phyloP scores from a whole-genome alignment of 2,329 filamentous ascomycete species.

The Clonostachys rosea region DNA sequence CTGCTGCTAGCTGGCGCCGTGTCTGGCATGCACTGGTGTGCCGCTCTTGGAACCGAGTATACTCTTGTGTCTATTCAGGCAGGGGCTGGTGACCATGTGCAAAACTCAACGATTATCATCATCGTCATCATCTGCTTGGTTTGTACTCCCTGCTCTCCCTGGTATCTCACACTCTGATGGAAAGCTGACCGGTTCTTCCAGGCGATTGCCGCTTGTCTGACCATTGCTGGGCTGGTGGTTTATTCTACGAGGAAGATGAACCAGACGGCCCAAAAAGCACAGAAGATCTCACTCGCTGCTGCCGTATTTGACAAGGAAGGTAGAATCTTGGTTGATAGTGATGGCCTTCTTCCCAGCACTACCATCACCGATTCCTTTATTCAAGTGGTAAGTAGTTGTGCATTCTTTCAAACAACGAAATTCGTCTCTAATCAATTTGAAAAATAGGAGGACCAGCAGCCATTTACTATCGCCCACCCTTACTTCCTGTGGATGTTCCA shows the following conservation, averaged over 20 bases:
- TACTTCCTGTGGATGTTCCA: slow-evolving; percentile 87
- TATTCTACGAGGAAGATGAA: slow-evolving; percentile 47
- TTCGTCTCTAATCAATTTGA: too few species aligned
- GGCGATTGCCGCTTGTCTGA: slow-evolving; percentile 57
- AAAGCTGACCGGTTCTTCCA: slow-evolving; percentile 14
- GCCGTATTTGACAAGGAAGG: slow-evolving; percentile 65
- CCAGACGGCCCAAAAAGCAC: slow-evolving; percentile 52
- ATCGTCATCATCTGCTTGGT: slow-evolving; percentile 71
- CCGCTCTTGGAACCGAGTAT: slow-evolving; percentile 67
- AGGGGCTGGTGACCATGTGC: slow-evolving; percentile 34
- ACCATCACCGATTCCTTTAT: slow-evolving; percentile 78
- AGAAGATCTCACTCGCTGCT: slow-evolving; percentile 54
- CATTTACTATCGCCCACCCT: slow-evolving; percentile 71
- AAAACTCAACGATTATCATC: slow-evolving; percentile 54
- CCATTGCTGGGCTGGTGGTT: slow-evolving; percentile 51
- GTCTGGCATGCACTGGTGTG: slow-evolving; percentile 86
- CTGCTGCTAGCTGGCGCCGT: slow-evolving; percentile 68
- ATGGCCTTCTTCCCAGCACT: slow-evolving; percentile 64
- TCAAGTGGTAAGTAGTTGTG: slow-evolving; percentile 25
- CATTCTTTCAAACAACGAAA: too few species aligned
- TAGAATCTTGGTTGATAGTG: slow-evolving; percentile 63
- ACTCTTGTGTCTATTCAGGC: slow-evolving; percentile 38
- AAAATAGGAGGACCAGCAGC: slow-evolving; percentile 49
- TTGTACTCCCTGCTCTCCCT: slow-evolving; percentile 16
- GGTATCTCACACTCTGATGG: too few species aligned